Base-by-base conservation (phyloP, 805 yeast species). In the Metschnikowia sp. region DNA sequence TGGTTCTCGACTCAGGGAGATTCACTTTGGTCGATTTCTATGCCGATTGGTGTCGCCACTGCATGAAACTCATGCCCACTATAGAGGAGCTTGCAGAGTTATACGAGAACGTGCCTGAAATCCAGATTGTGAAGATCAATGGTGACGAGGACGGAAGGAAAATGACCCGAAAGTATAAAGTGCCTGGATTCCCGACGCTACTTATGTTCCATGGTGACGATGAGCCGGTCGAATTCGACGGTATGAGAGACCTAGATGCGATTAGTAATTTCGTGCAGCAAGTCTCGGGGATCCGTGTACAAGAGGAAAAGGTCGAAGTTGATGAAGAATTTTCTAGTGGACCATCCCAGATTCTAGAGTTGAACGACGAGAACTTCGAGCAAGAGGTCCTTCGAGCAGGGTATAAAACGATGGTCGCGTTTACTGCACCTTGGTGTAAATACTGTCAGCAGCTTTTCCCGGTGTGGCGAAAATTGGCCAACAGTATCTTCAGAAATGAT, bases 1-100 rank as follows among this genome's bases (percentile, higher is more conserved):
- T 79, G 36, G 85, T 82, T 13, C 66, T 76, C 45, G 77, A 81
- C 39, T 77, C 85, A 6, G 82, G 78, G 32, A 72, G 70, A 49
- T 70, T 61, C 51, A 64, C 70, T 4, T 60, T 78, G 63, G 70
- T 75, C 54, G 58, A 55, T 39, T 76, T 77, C 54, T 83, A 77
- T 56, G 87, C 90, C 9, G 81, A 79, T 44, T 84, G 90, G 90
- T 84, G 90, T 63, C 68, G 81, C 33, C 88, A 84, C 61, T 84
- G 90, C 60, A 78, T 78, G 60, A 70, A 68, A 33, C 60, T 84
- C 57, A 72, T 70, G 61, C 88, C 88, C 6, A 55, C 55, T 1
- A 58, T 61, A 43, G 56, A 64, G 46, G 39, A 65, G 55, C 55
- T 73, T 10, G 68, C 68, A 1, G 68, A 63, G 1, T 32, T 56